Percentiles rank a stretch among this genome's conserved stretches.
Conservation (phyloP, 176 grass and related monocot species). For the Zizania latifolia region DNA sequence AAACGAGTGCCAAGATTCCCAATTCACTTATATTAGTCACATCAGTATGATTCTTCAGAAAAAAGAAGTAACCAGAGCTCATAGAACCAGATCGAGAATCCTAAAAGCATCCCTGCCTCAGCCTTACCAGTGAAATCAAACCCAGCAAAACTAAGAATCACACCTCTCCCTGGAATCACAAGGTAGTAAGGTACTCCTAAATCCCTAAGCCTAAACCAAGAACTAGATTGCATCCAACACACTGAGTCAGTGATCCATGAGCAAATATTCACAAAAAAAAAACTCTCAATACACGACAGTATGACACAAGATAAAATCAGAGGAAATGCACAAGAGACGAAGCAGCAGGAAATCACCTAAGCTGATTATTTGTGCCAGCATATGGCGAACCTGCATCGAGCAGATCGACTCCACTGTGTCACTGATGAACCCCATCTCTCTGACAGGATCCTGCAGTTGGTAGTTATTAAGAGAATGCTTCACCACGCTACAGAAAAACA, state of each 20-base stretch:
- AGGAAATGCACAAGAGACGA: neutral
- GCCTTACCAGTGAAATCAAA: neutral
- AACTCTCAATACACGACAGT: neutral
- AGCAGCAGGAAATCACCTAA: constrained; percentile 34
- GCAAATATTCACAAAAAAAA: neutral
- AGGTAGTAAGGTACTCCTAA: too few species aligned
- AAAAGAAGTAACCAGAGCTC: neutral
- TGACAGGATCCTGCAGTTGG: neutral
- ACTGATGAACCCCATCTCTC: constrained; percentile 53
- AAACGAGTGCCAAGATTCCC: neutral
- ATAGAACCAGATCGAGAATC: neutral
- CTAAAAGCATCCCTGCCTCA: neutral
- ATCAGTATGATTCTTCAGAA: neutral
- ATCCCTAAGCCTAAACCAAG: neutral
- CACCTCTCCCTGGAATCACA: neutral
- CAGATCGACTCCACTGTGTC: constrained; percentile 61
- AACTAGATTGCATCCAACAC: neutral
- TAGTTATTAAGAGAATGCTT: neutral
- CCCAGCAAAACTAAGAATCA: neutral
- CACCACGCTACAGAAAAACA: neutral
- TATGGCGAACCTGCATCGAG: constrained; percentile 61
- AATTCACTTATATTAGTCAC: neutral
- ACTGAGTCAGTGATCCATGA: neutral
- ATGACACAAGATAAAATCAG: neutral
- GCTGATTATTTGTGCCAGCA: constrained; percentile 65